Evolutionary conservation across 345 rosid genomes (phyloP), one percentile per base, ranked within the genome.

Genomic region (Citrus cavaleriei): DNA sequence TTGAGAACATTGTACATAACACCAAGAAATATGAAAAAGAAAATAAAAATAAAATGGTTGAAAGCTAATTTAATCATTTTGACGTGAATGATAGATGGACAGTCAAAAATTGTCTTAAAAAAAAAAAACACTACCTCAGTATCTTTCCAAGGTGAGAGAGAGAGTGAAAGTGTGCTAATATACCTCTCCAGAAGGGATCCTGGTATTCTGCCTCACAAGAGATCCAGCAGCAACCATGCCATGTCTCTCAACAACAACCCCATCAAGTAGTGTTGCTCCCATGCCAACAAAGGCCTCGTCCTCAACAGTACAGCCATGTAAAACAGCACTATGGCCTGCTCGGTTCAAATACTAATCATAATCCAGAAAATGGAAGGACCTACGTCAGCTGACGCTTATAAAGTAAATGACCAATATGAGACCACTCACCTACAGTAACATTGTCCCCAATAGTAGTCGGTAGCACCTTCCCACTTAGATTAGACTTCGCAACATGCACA

Each of bases 141-240:
- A 32, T 68, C 70, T 34, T 67, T n/a, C 68, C 16, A n/a, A 4
- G 32, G 14, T 22, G 58, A 70, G 59, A 8, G 40, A 74, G 28
- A 25, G 55, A 16, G 42, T 13, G 49, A 74, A 24, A 30, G 42
- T 27, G 42, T 14, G 49, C 24, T 28, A n/a, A 38, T 51, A 78
- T 90, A 93, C 99, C 98, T 95, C 97, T 66, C 98, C 93, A 55
- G 95, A 58, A 70, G 97, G 93, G 81, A 95, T 90, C 85, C 80
- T 90, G 46, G 96, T 87, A 81, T 93, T 95, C 88, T 95, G 98
- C 78, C 96, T 84, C 54, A 93, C 99, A 82, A 95, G 99, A 68
- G 99, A 91, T 81, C 99, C 99, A 78, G 97, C 99, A 79, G 98
- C 96, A 86, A 95, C 93, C 95, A 95, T 91, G 35, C 84, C 92